Evolutionary conservation across 1,284 basidiomycete genomes (phyloP), one percentile per base, ranked within the genome.

Genomic region (Melampsora larici-populina): DNA sequence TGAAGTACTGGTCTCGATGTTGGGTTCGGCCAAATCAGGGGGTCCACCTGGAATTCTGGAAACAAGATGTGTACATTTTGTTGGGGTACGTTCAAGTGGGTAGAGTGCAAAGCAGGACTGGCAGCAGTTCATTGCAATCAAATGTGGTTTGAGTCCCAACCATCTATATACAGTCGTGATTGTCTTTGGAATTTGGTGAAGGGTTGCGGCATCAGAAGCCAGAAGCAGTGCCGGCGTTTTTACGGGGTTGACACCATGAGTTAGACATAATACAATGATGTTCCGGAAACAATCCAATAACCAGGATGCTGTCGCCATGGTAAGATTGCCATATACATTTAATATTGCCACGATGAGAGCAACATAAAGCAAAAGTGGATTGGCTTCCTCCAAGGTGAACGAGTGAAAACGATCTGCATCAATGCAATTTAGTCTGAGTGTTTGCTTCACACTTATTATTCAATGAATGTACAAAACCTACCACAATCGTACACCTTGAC

Each of bases 101-200:
- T 76, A 76, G 51, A 76, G 67, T 18, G 65, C 73, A 63, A 76
- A 76, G 33, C 65, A 76, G 7, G 6, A 24, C 66, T 8, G 73
- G 49, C 73, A 76, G 40, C 73, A 76, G 7, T 62, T 33, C 18
- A 76, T 55, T 4, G 18, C 26, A 18, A 68, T 51, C 24, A 76
- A n/a, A 1, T 24, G 26, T 0, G 73, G 73, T 68, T 76, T 66
- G 8, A 76, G 60, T 18, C 31, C 29, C 24, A 76, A 40, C 73
- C 73, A 62, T 46, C 63, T 33, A 24, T 68, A 43, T 46, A 46
- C n/a, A n/a, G n/a, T n/a, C n/a, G n/a, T n/a, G n/a, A n/a, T n/a
- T n/a, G n/a, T n/a, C n/a, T n/a, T n/a, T 15, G 43, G 43, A 46
- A 46, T 46, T 46, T 3, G 58, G 58, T 31, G 4, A 11, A 60